Evolutionary conservation across 2,329 filamentous ascomycete species (phyloP).

Genomic region (Purpureocillium takamizusanense): DNA sequence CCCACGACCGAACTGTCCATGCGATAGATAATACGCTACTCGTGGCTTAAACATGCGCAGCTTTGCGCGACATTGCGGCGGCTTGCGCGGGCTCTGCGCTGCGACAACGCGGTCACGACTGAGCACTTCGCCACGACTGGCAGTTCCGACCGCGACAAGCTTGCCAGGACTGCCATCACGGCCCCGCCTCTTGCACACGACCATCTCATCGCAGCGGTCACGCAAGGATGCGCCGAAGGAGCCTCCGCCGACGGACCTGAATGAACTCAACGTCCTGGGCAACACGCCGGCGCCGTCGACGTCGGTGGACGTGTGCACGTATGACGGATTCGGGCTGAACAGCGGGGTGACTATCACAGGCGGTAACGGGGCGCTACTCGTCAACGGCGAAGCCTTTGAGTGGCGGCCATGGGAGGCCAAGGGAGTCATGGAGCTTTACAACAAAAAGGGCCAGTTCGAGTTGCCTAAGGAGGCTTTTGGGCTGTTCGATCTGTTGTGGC

Average conservation of each 20-base stretch:
- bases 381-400: conserved; percentile 78
- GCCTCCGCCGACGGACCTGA: conserved; percentile 52
- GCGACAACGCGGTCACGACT: neutral
- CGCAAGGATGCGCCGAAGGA: conserved; percentile 17
- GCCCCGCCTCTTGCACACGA: conserved; percentile 6
- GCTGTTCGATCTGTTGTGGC: conserved; percentile 70
- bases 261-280: conserved; percentile 67
- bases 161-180: too few relatives aligned
- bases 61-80: conserved; percentile 10
- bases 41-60: conserved; percentile 8
- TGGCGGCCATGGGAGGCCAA: conserved; percentile 73
- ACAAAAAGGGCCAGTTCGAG: conserved; percentile 75
- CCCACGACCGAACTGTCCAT: too few relatives aligned
- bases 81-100: conserved; percentile 11
- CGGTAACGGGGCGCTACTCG: conserved; percentile 65
- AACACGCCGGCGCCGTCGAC: conserved; percentile 70
- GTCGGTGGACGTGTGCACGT: conserved; percentile 71
- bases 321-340: conserved; percentile 79
- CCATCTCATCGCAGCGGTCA: conserved; percentile 5
- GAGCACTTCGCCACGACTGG: too few relatives aligned
- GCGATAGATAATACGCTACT: too few relatives aligned
- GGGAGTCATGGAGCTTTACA: conserved; percentile 46
- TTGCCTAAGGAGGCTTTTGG: conserved; percentile 63
- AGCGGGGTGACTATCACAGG: conserved; percentile 64
- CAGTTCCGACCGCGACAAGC: too few relatives aligned